Base-by-base conservation (phyloP, 2,329 filamentous ascomycete species). In the Leptodontidium sp. region DNA sequence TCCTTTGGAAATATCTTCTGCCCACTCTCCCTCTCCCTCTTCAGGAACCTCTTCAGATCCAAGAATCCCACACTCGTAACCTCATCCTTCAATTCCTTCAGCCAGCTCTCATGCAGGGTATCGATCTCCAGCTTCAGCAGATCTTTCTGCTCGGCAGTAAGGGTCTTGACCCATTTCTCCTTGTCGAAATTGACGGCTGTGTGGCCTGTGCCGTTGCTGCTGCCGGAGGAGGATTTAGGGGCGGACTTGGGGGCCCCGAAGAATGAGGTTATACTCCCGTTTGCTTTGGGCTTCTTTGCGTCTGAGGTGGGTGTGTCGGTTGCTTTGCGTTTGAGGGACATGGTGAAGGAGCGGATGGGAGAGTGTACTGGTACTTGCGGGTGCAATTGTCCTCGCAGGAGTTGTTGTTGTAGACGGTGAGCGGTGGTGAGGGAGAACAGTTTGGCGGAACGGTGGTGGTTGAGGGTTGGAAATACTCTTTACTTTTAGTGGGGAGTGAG, bases 21-120 rank as follows among this genome's bases (percentile, higher is more conserved):
- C 1, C 91, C 90, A 0, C 86, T 84, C 17, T 87, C 86, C 64
- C 90, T 87, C 82, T 99, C 96, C 65, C 87, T 87, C 77, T 92
- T 90, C 65, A 99, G 82, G 80, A 98, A 99, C 62, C 87, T 86
- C 85, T 99, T 99, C 73, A 99, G 82, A 2, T 92, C 88, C 58
- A 99, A 83, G 77, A 99, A 99, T 68, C 94, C 91, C 29, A 89
- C 88, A 68, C 85, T 90, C 0, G 88, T 83, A 50, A 99, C 83
- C 74, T 98, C 94, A 71, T 97, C 93, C 79, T 97, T 97, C 68
- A 99, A 86, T 72, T 92, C 90, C 17, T 90, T 90, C 71, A 99
- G 85, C 95, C 96, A 99, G 82, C 91, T 97, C 69, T 94, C 92
- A 78, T 98, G 88, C 70, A 99, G 83, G 0, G 94, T 98, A 55